These are phyloP conservation scores for Tagetes patula DNA, from an alignment of 129 eudicot genomes.

Conservation along the genomic window DNA sequence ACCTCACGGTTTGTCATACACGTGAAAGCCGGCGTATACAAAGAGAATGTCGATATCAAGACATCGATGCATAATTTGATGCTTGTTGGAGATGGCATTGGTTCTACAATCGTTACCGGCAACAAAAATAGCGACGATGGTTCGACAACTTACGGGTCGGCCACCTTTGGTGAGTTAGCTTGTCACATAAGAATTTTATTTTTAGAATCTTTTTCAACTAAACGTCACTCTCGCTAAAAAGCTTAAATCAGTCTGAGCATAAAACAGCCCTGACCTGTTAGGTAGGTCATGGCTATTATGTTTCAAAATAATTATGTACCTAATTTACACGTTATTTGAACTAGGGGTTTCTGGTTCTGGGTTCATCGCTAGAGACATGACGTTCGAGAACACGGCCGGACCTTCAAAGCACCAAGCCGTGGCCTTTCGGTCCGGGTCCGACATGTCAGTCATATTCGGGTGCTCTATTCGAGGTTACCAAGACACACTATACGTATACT, in stretches of 20 bases:
- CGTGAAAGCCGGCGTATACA: constrained; percentile 55
- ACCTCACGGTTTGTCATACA: constrained; percentile 45
- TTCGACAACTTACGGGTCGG: constrained; percentile 51
- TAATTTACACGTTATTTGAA: neutral
- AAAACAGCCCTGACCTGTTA: too few relatives aligned
- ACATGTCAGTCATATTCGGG: constrained; percentile 45
- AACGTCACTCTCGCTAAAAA: constrained; percentile 7
- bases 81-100: constrained; percentile 62
- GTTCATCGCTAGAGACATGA: constrained; percentile 52
- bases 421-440: constrained; percentile 60
- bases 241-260: too few relatives aligned
- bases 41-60: constrained; percentile 48
- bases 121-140: constrained; percentile 43
- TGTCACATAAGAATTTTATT: neutral
- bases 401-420: constrained; percentile 73
- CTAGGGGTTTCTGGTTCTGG: constrained; percentile 56
- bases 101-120: constrained; percentile 43
- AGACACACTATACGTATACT: constrained; percentile 60
- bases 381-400: constrained; percentile 75
- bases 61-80: constrained; percentile 41
- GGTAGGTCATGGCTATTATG: too few relatives aligned
- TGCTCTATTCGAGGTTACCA: constrained; percentile 68
- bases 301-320: neutral
- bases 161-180: constrained; percentile 56
- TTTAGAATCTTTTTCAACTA: constrained; percentile 4